Conservation (phyloP, 805 yeast species). For the Grigorovia jiainica region DNA sequence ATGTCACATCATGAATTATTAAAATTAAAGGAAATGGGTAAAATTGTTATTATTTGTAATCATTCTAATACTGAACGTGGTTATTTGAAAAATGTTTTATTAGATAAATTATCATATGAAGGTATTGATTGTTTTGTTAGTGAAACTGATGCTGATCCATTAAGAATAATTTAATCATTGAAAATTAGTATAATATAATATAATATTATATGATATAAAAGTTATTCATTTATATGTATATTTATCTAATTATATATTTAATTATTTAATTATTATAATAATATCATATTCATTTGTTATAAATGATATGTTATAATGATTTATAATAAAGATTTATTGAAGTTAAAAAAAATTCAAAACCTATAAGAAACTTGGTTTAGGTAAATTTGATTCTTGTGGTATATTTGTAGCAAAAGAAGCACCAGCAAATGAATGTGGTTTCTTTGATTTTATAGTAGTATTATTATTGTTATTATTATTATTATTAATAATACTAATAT, state of each 20-base stretch:
- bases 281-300: too few relatives aligned
- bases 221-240: too few relatives aligned
- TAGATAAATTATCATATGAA: slow-evolving; percentile 31
- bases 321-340: too few relatives aligned
- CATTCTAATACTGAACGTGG: slow-evolving; percentile 94
- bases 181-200: neutral
- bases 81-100: slow-evolving; percentile 46
- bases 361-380: slow-evolving; percentile 26
- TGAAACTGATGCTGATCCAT: slow-evolving; percentile 56
- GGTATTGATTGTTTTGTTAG: slow-evolving; percentile 43
- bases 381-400: slow-evolving; percentile 25
- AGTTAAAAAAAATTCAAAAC: too few relatives aligned
- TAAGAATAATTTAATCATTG: slow-evolving; percentile 11
- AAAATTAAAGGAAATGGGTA: slow-evolving; percentile 58
- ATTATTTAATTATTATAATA: too few relatives aligned
- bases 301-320: too few relatives aligned
- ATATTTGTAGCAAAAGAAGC: slow-evolving; percentile 28
- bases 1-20: slow-evolving; percentile 88
- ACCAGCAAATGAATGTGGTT: slow-evolving; percentile 23
- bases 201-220: neutral
- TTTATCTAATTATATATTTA: too few relatives aligned
- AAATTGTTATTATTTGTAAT: slow-evolving; percentile 66
- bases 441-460: slow-evolving; percentile 1
- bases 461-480: neutral
- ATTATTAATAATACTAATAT: neutral